These are phyloP conservation scores for Aspergillus sp. DNA, from an alignment of 2,329 filamentous ascomycete genomes.

Conservation along the genomic window DNA sequence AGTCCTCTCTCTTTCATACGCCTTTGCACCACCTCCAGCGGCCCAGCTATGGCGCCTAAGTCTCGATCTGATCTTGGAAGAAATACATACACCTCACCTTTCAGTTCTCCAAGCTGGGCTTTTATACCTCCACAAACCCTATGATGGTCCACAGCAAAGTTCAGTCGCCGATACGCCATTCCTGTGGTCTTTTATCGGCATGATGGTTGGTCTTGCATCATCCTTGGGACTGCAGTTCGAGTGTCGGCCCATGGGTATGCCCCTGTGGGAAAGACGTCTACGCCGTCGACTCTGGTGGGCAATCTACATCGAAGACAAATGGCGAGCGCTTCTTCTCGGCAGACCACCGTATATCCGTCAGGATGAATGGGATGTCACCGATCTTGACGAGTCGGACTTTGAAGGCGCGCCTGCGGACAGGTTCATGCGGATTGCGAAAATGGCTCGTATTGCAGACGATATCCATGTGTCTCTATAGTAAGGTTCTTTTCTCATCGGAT, in stretches of 20 bases:
- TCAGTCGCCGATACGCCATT: constrained; percentile 39
- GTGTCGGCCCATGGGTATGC: constrained; percentile 43
- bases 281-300: constrained; percentile 48
- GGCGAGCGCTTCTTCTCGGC: constrained; percentile 41
- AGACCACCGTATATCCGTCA: constrained; percentile 41
- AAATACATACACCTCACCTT: constrained; percentile 38
- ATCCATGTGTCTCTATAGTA: constrained; percentile 40
- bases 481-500: constrained; percentile 16
- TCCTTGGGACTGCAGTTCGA: constrained; percentile 44
- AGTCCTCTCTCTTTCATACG: constrained; percentile 33
- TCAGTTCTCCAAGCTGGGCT: constrained; percentile 38
- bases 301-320: constrained; percentile 46
- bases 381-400: constrained; percentile 37
- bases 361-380: constrained; percentile 42
- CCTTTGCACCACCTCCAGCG: constrained; percentile 32
- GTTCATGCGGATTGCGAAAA: constrained; percentile 5
- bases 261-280: constrained; percentile 43
- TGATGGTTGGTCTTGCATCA: constrained; percentile 38
- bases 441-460: constrained; percentile 36
- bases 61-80: constrained; percentile 36
- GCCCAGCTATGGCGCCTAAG: constrained; percentile 36
- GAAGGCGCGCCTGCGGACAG: not conserved
- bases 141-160: constrained; percentile 25
- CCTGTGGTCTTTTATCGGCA: constrained; percentile 44
- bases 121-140: constrained; percentile 36